A percentile compares a stretch with the other conserved stretches of the same genome.
Evolutionary conservation across 164 flowering plant species (phyloP).

Genomic region (Annona cherimola): DNA sequence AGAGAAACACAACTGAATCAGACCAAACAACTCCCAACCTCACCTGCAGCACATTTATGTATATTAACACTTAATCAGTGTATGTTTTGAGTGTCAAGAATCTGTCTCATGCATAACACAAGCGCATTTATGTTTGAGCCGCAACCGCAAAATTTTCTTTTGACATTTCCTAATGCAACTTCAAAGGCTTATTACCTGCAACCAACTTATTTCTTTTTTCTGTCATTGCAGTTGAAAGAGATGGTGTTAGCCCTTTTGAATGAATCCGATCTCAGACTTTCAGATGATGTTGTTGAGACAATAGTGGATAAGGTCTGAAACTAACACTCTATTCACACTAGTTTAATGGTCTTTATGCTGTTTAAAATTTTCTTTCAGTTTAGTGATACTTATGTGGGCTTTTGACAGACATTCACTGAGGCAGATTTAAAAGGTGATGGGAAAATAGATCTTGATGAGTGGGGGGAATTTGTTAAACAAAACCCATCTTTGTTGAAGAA

Average conservation of each 20-base stretch:
- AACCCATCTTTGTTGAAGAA: slow-evolving; percentile 58
- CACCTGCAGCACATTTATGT: too few relatives aligned
- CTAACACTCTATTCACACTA: background rate
- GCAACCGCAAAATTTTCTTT: background rate
- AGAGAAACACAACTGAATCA: too few relatives aligned
- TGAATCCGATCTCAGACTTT: slow-evolving; percentile 66
- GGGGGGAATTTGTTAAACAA: slow-evolving; percentile 55
- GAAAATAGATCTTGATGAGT: slow-evolving; percentile 66
- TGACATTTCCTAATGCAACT: background rate
- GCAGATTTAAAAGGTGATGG: slow-evolving; percentile 73
- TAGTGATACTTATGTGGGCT: background rate
- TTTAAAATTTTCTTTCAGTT: background rate
- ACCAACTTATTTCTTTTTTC: background rate
- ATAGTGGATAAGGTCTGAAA: slow-evolving; percentile 50
- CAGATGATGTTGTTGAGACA: slow-evolving; percentile 62
- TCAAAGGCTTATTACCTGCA: background rate
- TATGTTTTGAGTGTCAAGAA: too few relatives aligned
- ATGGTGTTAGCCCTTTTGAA: slow-evolving; percentile 80
- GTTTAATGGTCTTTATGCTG: background rate
- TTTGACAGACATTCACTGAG: slow-evolving; percentile 43
- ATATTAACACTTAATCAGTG: too few relatives aligned
- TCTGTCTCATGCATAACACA: too few relatives aligned
- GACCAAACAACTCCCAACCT: too few relatives aligned
- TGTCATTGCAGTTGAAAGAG: slow-evolving; percentile 39
- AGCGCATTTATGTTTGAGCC: too few relatives aligned